Evolutionary conservation across 805 yeast genomes (phyloP).

Genomic region (Starmerella apis): DNA sequence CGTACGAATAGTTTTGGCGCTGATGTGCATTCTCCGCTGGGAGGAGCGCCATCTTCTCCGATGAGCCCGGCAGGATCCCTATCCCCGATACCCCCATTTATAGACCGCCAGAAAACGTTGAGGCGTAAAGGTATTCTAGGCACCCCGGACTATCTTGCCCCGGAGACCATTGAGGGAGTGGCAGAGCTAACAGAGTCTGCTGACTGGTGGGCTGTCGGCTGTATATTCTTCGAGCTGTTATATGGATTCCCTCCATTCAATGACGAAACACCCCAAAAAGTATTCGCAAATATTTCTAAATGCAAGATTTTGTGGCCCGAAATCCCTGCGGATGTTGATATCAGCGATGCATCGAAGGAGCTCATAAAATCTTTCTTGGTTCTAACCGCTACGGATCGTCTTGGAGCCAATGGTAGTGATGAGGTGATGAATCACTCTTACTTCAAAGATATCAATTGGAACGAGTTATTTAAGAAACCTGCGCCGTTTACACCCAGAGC

Average conservation of each 20-base stretch:
- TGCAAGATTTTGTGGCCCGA: slow-evolving; percentile 80
- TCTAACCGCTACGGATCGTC: slow-evolving; percentile 52
- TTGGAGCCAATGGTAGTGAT: slow-evolving; percentile 64
- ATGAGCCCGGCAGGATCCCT: background rate
- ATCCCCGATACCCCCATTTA: background rate
- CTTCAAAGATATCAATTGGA: slow-evolving; percentile 66
- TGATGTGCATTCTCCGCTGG: background rate
- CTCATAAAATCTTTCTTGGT: slow-evolving; percentile 53
- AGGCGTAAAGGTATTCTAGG: slow-evolving; percentile 42
- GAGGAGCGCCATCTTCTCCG: background rate
- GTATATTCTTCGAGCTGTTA: slow-evolving; percentile 81
- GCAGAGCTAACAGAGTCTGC: slow-evolving; percentile 66
- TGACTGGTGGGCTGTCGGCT: slow-evolving; percentile 99
- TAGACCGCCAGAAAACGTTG: background rate
- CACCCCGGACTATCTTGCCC: slow-evolving; percentile 95
- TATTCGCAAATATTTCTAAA: slow-evolving; percentile 67
- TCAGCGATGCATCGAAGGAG: slow-evolving; percentile 61
- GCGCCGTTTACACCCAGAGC: slow-evolving; percentile 68
- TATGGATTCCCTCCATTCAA: slow-evolving; percentile 95
- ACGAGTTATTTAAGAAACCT: slow-evolving; percentile 57
- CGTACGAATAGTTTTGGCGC: slow-evolving; percentile 11
- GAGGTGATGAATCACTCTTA: slow-evolving; percentile 75
- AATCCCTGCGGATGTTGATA: slow-evolving; percentile 35
- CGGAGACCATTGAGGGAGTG: slow-evolving; percentile 81
- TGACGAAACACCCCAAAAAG: slow-evolving; percentile 64